Base-by-base conservation (phyloP, 257 asterid genomes). In the Solanum rostratum region DNA sequence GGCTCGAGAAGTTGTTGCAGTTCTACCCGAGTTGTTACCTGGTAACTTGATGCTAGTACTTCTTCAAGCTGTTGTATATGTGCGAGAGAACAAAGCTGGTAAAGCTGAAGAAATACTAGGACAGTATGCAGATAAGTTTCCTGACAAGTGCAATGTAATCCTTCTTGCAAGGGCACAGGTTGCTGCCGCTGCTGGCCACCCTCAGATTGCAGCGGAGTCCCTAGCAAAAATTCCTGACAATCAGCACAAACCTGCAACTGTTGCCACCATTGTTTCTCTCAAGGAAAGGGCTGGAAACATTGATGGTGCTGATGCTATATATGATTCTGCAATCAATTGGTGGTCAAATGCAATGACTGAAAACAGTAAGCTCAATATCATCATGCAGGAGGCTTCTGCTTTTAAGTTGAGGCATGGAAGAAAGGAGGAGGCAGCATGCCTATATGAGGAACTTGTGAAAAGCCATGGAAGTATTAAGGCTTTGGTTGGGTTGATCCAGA, bases 131-230 rank as follows among this genome's bases (percentile, higher is more conserved):
- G 92, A 88, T 55, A 92, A 91, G 85, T 92, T 89, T 76, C 98
- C 98, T 0, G 95, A 93, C 53, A 93, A 89, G 63, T 92, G 95
- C 4, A 93, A 87, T 37, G 55, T 81, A 54, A 76, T 93, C 88
- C 90, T 90, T 33, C 96, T 96, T 43, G 97, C 97, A 70, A 88
- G 97, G 85, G 98, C 99, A 22, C 99, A 96, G 87, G 89, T 95
- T 29, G 98, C 99, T n/a, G 97, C 98, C 33, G 86, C 97, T 81
- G 97, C 98, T 16, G 98, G 98, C 84, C 99, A 95, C 85, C 95
- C 91, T 55, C 98, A 92, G 88, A 86, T 96, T 86, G 97, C 99
- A 29, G 97, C 98, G 0, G 99, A 96, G 27, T 93, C 99, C 62
- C 93, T 96, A 53, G 92, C 89, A n/a, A 95, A 89, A 85, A 92